Evolutionary conservation across 2,329 filamentous ascomycete genomes (phyloP).

Genomic region (Trichoderma sp.): DNA sequence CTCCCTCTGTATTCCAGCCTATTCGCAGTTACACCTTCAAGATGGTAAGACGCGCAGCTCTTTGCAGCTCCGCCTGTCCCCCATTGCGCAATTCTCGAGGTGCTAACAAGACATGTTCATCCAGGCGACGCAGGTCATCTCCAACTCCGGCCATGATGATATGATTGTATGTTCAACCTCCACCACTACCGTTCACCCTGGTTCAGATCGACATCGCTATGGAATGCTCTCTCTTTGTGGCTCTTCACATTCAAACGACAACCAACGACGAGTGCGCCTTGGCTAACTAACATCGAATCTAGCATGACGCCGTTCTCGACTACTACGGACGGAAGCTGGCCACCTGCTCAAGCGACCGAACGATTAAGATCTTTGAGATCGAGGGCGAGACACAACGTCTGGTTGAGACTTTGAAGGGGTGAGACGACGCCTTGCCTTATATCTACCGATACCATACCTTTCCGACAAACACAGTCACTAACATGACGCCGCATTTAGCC

Average conservation of each 20-base stretch:
- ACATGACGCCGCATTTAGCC: conserved; percentile 48
- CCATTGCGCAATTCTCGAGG: not conserved
- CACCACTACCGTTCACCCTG: not conserved
- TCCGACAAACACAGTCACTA: not conserved
- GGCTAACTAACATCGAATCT: conserved; percentile 17
- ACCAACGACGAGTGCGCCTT: conserved; percentile 7
- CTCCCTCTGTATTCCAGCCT: not conserved
- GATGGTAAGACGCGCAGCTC: conserved; percentile 20
- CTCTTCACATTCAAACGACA: conserved; percentile 18
- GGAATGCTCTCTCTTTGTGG: not conserved
- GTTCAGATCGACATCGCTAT: not conserved
- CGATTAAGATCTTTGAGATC: conserved; percentile 98
- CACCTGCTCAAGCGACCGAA: conserved; percentile 96
- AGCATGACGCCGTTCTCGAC: conserved; percentile 98
- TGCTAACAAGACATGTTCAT: conserved; percentile 29
- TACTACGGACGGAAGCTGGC: conserved; percentile 96
- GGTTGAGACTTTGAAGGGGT: conserved; percentile 93
- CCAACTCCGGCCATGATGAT: conserved; percentile 74
- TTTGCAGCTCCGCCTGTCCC: not conserved
- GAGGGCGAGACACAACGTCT: conserved; percentile 88
- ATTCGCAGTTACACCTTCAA: conserved; percentile 5
- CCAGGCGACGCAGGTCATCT: conserved; percentile 44
- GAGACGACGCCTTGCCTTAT: not conserved
- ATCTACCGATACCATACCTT: not conserved
- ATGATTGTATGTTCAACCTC: conserved; percentile 80